These are phyloP conservation scores for Paracoccidioides lutzii DNA, from an alignment of 2,329 filamentous ascomycete genomes.

Conservation along the genomic window DNA sequence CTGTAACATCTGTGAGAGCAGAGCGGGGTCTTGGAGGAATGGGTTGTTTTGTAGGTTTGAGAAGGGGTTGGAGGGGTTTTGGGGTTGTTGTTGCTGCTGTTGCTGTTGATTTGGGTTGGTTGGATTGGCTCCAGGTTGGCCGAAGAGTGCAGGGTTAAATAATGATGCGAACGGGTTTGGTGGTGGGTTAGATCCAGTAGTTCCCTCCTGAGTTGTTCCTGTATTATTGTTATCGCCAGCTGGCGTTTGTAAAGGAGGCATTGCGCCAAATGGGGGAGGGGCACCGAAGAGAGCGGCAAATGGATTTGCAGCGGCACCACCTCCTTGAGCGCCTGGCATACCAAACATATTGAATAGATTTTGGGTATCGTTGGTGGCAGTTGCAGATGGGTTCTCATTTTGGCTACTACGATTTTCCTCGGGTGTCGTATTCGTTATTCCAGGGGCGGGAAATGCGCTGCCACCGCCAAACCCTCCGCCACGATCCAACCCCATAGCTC, in stretches of 20 bases:
- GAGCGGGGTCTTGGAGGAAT: conserved; percentile 46
- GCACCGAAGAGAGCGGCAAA: conserved; percentile 48
- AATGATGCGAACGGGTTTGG: conserved; percentile 58
- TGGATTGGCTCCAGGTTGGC: conserved; percentile 13
- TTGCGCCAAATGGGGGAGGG: conserved; percentile 17
- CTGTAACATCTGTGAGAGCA: conserved; percentile 45
- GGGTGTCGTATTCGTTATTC: conserved; percentile 75
- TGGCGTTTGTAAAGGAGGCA: conserved; percentile 19
- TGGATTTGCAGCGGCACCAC: conserved; percentile 37
- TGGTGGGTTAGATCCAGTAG: conserved; percentile 26
- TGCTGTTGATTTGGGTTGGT: conserved; percentile 13
- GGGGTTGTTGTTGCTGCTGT: conserved; percentile 12
- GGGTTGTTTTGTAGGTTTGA: conserved; percentile 37
- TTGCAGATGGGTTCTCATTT: conserved; percentile 26
- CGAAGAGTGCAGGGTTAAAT: conserved; percentile 38
- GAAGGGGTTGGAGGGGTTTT: conserved; percentile 35
- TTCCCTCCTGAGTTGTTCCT: conserved; percentile 18
- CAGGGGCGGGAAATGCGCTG: conserved; percentile 69
- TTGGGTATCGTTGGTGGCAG: conserved; percentile 12
- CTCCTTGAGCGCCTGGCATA: conserved; percentile 12
- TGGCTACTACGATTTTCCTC: conserved; percentile 30
- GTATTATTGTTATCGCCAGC: conserved; percentile 16
- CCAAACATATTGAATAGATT: conserved; percentile 26
- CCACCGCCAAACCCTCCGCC: conserved; percentile 42
- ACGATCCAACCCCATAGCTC: conserved; percentile 40